Evolutionary conservation across 2,329 filamentous ascomycete genomes (phyloP).

Genomic region (Claviceps sp.): DNA sequence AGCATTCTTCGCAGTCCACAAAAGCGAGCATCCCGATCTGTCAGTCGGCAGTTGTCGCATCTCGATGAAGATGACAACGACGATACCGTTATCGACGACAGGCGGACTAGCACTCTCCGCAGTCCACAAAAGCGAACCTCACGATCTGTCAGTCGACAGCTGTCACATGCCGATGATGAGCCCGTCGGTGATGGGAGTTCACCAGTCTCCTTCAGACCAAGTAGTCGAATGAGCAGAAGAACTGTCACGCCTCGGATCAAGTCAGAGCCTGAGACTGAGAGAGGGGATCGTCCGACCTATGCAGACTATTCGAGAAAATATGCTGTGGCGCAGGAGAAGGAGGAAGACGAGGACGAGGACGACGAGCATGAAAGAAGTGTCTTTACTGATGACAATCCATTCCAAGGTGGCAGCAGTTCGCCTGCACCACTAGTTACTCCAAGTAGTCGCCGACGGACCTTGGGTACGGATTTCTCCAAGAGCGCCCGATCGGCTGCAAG

Average conservation of each 20-base stretch:
- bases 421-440: constrained; percentile 40
- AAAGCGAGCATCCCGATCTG: constrained; percentile 40
- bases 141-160: constrained; percentile 34
- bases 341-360: constrained; percentile 32
- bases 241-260: constrained; percentile 41
- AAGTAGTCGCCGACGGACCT: constrained; percentile 35
- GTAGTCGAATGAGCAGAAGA: constrained; percentile 34
- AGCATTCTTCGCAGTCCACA: constrained; percentile 31
- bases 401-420: constrained; percentile 67
- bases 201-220: constrained; percentile 25
- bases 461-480: constrained; percentile 27
- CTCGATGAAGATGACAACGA: constrained; percentile 10
- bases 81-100: too few species aligned
- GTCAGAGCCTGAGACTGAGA: constrained; percentile 37
- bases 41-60: constrained; percentile 40
- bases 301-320: constrained; percentile 42
- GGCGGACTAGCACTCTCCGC: constrained; percentile 18
- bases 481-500: constrained; percentile 31
- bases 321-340: constrained; percentile 20
- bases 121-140: constrained; percentile 43
- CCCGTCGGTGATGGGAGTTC: constrained; percentile 22
- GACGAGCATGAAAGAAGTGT: constrained; percentile 43
- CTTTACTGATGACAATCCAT: constrained; percentile 85
- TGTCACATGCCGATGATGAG: background rate
- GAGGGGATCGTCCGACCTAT: constrained; percentile 15